phyloP scores from a whole-genome alignment of 2,329 filamentous ascomycete genomes.

The Nothomitra cinnamomea region DNA sequence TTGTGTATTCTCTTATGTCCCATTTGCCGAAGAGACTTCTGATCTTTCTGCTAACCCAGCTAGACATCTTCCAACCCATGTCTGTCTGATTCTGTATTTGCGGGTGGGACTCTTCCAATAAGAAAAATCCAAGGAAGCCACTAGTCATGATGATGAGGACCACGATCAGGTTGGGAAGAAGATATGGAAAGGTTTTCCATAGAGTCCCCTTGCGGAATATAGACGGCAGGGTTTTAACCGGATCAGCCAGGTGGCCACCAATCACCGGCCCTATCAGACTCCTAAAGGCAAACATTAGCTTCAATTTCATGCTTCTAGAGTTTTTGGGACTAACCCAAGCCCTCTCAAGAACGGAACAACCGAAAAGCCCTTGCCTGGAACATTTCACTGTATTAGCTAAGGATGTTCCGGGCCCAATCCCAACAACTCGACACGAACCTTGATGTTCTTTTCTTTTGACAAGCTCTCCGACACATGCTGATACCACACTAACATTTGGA shows the following conservation, averaged over 20 bases:
- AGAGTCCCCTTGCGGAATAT: conserved; percentile 49
- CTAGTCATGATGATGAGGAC: conserved; percentile 58
- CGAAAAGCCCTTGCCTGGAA: conserved; percentile 60
- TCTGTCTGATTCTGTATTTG: no score
- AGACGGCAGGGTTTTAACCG: conserved; percentile 54
- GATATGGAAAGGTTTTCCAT: conserved; percentile 68
- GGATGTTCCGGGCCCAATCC: no score
- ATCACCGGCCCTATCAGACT: conserved; percentile 81
- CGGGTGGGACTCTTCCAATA: conserved; percentile 79
- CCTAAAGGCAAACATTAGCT: background rate
- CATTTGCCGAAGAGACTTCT: no score
- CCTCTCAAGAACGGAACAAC: conserved; percentile 94
- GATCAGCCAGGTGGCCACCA: conserved; percentile 72
- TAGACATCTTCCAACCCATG: no score
- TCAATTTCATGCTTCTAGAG: background rate
- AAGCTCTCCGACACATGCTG: conserved; percentile 84
- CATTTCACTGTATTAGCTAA: no score
- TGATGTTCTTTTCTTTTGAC: conserved; percentile 74
- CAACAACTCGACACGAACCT: no score
- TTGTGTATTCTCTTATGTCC: no score
- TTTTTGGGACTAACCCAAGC: conserved; percentile 37
- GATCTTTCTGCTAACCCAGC: no score
- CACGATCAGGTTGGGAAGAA: conserved; percentile 80
- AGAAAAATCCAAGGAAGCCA: conserved; percentile 61
- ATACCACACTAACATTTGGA: conserved; percentile 79